A percentile compares a stretch with the other conserved stretches of the same genome.
Conservation (phyloP, 805 yeast species). For the Vanderwaltozyma verrucispora region DNA sequence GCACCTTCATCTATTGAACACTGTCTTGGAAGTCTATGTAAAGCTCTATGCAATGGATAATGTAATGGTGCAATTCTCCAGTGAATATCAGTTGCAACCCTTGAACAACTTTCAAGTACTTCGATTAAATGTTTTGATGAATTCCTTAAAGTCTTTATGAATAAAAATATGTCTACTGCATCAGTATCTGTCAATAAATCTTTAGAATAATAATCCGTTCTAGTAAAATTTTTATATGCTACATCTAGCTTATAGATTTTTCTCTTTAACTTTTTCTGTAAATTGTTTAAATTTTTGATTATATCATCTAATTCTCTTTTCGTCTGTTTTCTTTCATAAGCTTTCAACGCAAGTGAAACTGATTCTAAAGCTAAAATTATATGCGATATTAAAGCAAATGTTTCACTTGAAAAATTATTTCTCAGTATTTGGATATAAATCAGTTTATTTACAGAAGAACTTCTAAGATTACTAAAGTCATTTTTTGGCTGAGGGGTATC, state of each 20-base stretch:
- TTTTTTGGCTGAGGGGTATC: neutral
- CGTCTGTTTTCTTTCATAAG: too few relatives aligned
- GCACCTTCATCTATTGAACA: slow-evolving; percentile 40
- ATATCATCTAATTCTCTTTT: slow-evolving; percentile 1
- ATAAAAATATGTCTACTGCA: slow-evolving; percentile 31
- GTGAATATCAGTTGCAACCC: slow-evolving; percentile 16
- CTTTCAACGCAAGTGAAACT: slow-evolving; percentile 11
- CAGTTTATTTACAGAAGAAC: slow-evolving; percentile 2
- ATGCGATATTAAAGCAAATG: slow-evolving; percentile 23
- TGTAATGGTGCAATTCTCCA: slow-evolving; percentile 27
- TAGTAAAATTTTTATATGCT: slow-evolving; percentile 29
- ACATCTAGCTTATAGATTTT: slow-evolving; percentile 27
- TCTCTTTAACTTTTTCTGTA: slow-evolving; percentile 18
- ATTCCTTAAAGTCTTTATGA: slow-evolving; percentile 33
- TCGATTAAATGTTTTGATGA: slow-evolving; percentile 30
- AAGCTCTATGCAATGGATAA: slow-evolving; percentile 33
- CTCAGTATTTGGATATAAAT: slow-evolving; percentile 26
- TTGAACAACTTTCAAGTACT: slow-evolving; percentile 17
- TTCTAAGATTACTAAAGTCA: neutral
- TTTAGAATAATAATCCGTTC: slow-evolving; percentile 28
- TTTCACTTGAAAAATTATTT: slow-evolving; percentile 25
- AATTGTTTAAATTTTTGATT: slow-evolving; percentile 6
- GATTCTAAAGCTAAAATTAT: slow-evolving; percentile 25
- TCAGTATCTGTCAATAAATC: slow-evolving; percentile 29
- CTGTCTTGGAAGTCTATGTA: slow-evolving; percentile 33